Conservation (phyloP, 306 rosid genomes). For the Senna tora region DNA sequence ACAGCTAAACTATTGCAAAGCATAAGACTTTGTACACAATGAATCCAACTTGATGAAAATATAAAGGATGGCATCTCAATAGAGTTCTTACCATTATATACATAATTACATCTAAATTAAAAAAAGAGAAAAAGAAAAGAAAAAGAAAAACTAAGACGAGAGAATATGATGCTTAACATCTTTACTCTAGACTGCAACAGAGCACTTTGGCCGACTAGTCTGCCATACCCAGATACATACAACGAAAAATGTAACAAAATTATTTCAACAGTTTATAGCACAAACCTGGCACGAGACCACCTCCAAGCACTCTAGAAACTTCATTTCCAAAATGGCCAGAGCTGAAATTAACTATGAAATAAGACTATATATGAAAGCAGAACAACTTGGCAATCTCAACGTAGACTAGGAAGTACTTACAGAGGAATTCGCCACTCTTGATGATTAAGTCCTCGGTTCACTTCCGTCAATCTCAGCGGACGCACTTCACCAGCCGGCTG, state of each 20-base stretch:
- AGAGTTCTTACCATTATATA: conserved; percentile 2
- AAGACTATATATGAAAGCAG: background rate
- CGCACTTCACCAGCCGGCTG: conserved; percentile 42
- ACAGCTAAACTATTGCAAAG: conserved; percentile 2
- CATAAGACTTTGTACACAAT: background rate
- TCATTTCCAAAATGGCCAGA: conserved; percentile 74
- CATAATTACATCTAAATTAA: background rate
- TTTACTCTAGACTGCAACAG: background rate
- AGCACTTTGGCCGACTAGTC: conserved; percentile 2
- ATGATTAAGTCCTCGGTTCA: conserved; percentile 58
- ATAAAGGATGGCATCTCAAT: background rate
- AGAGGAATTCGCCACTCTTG: conserved; percentile 68
- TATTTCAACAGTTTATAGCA: conserved; percentile 6
- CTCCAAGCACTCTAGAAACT: conserved; percentile 84
- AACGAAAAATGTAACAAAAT: background rate
- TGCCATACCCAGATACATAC: conserved; percentile 16
- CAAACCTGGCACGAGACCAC: conserved; percentile 95
- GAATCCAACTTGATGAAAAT: conserved; percentile 21
- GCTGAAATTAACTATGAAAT: conserved; percentile 50
- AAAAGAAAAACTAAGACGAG: background rate
- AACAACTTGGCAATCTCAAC: background rate
- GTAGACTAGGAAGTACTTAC: conserved; percentile 53
- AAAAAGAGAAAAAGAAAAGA: background rate
- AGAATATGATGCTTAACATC: conserved; percentile 8
- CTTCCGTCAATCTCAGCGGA: conserved; percentile 71